Base-by-base conservation (phyloP, 164 flowering plant genomes). In the Euptelea pleiosperma region DNA sequence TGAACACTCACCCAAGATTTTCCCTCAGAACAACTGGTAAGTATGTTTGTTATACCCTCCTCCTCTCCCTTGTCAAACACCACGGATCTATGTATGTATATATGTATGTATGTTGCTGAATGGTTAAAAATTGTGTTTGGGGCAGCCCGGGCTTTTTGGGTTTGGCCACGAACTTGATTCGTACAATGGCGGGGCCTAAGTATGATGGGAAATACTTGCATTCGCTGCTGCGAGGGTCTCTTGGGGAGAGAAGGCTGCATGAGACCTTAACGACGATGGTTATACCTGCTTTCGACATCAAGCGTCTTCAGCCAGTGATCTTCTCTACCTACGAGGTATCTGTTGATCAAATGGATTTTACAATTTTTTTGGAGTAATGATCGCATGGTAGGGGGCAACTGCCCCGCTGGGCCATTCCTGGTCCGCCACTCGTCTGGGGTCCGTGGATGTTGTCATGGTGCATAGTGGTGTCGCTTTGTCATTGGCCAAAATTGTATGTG, bases 211-310 rank as follows among this genome's bases (percentile, higher is more conserved):
- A 31, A 18, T 62, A 53, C 26, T 35, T 62, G 16, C 64, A 11
- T 18, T 10, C 52, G 8, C 18, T 44, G 3, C 10, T 50, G 56
- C 34, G 33, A 54, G 45, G 19, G 2, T 1, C 16, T 9, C 52
- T 62, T 2, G 26, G 28, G 16, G 26, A 53, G 12, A 65, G 2
- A 6, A 59, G 16, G 26, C 46, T 65, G 6, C 14, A 44, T 4
- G 55, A 55, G 26, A 67, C 70, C 29, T 22, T 67, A 24, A 35
- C 62, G 12, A 10, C 34, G 8, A 57, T 67, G 19, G 57, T 67
- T 16, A 56, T 67, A 12, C 70, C 70, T 6, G 26, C 66, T 19
- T 67, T 67, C 24, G 70, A 67, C 43, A 50, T 67, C 52, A 67
- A 56, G 45, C 65, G 26, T 11, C 70, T 67, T 33, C 70, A 55